These are phyloP conservation scores for Myriosclerotinia curreyana DNA, from an alignment of 2,329 filamentous ascomycete genomes.

Conservation along the genomic window DNA sequence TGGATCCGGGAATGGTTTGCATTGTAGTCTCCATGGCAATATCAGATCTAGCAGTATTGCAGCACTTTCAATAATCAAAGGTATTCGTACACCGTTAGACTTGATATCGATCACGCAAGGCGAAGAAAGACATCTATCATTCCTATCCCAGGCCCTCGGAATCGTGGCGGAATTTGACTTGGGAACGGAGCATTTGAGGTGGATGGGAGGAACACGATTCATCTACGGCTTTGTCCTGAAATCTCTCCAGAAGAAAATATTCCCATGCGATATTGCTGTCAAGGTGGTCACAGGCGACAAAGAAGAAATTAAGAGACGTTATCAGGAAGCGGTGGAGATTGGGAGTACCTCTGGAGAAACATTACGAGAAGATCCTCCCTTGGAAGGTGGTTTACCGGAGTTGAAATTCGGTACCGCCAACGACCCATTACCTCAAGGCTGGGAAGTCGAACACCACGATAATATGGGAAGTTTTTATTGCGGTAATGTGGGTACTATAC, in stretches of 20 bases:
- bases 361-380: slow-evolving; percentile 23
- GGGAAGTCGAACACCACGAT: slow-evolving; percentile 68
- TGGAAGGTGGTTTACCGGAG: slow-evolving; percentile 56
- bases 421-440: slow-evolving; percentile 69
- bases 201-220: slow-evolving; percentile 81
- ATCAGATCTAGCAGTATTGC: slow-evolving; percentile 56
- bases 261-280: slow-evolving; percentile 81
- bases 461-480: slow-evolving; percentile 87
- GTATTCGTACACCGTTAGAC: slow-evolving; percentile 73
- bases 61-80: slow-evolving; percentile 80
- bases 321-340: slow-evolving; percentile 48
- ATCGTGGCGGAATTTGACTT: slow-evolving; percentile 86
- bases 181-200: slow-evolving; percentile 81
- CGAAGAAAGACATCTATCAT: slow-evolving; percentile 67
- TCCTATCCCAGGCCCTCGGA: slow-evolving; percentile 83
- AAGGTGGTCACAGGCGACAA: slow-evolving; percentile 77
- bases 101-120: slow-evolving; percentile 85
- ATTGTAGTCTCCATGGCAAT: slow-evolving; percentile 74
- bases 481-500: slow-evolving; percentile 66
- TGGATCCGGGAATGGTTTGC: slow-evolving; percentile 88
- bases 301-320: slow-evolving; percentile 66
- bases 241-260: slow-evolving; percentile 70
- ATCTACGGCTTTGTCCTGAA: slow-evolving; percentile 74
- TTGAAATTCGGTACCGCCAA: slow-evolving; percentile 74
- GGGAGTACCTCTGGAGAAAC: neutral